Evolutionary conservation across 2,329 filamentous ascomycete genomes (phyloP).

Genomic region (Diaporthe aspalathi): DNA sequence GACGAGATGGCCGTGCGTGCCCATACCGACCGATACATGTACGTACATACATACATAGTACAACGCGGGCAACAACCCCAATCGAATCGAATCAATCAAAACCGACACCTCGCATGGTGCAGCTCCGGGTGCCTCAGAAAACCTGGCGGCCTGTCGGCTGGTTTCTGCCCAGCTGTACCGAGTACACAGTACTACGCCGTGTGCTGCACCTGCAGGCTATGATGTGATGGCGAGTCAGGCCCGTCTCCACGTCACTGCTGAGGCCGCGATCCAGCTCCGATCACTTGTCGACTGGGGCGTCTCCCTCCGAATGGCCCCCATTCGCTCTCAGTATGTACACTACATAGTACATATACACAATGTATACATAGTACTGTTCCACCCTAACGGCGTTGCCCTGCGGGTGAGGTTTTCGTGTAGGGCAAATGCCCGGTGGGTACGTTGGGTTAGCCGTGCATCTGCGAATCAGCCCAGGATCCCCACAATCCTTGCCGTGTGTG

Average conservation of each 20-base stretch:
- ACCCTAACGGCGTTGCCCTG: neutral
- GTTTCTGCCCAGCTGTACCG: conserved; percentile 14
- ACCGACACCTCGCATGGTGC: neutral
- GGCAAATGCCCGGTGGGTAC: conserved; percentile 2
- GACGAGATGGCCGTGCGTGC: neutral
- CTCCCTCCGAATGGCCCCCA: conserved; percentile 12
- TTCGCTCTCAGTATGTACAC: neutral
- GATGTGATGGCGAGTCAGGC: conserved; percentile 29
- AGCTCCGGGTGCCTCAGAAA: conserved; percentile 2
- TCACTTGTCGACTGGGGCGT: conserved; percentile 14
- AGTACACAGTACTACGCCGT: neutral
- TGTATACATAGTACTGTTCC: no score
- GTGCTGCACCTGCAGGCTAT: conserved; percentile 14
- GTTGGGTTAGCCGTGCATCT: neutral
- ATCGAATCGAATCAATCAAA: neutral
- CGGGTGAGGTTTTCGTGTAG: neutral
- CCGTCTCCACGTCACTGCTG: conserved; percentile 23
- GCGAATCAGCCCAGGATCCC: neutral
- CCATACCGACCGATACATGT: neutral
- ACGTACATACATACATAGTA: no score
- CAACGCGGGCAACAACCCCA: neutral
- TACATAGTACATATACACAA: no score
- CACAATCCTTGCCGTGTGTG: neutral
- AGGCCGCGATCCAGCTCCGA: conserved; percentile 29
- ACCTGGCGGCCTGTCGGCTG: neutral